A percentile compares a stretch with the other conserved stretches of the same genome.
Evolutionary conservation across 2,329 filamentous ascomycete genomes (phyloP).

Genomic region (Xylaria sp.): DNA sequence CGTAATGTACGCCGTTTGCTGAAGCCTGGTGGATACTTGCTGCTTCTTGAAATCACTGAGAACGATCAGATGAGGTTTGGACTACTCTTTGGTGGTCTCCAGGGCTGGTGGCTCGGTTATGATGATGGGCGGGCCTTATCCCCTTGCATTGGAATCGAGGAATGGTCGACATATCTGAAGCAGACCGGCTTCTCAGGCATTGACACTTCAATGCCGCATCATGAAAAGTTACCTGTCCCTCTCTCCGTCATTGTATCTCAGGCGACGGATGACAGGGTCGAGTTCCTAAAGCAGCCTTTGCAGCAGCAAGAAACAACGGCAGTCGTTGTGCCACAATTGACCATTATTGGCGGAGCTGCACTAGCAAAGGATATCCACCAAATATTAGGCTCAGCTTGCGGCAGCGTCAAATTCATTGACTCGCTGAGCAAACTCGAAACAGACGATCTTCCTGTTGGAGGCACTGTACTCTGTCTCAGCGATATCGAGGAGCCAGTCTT

Average conservation of each 20-base stretch:
- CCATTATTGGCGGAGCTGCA: background rate
- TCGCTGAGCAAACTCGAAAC: background rate
- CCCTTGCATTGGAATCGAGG: conserved; percentile 15
- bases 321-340: background rate
- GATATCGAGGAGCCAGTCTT: background rate
- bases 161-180: conserved; percentile 13
- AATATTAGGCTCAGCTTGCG: background rate
- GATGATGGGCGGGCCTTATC: conserved; percentile 32
- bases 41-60: conserved; percentile 54
- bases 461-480: background rate
- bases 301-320: background rate
- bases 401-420: background rate
- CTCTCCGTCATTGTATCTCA: conserved; percentile 22
- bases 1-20: conserved; percentile 51
- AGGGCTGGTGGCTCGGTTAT: conserved; percentile 42
- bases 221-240: conserved; percentile 9
- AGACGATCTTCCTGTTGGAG: background rate
- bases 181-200: conserved; percentile 23
- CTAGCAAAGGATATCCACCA: background rate
- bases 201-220: conserved; percentile 20
- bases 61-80: conserved; percentile 27
- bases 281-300: background rate
- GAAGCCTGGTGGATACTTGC: conserved; percentile 57
- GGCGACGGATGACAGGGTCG: conserved; percentile 13
- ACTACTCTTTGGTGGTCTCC: conserved; percentile 43